phyloP scores from a whole-genome alignment of 768 basidiomycete species.

The Galerina sulciceps region DNA sequence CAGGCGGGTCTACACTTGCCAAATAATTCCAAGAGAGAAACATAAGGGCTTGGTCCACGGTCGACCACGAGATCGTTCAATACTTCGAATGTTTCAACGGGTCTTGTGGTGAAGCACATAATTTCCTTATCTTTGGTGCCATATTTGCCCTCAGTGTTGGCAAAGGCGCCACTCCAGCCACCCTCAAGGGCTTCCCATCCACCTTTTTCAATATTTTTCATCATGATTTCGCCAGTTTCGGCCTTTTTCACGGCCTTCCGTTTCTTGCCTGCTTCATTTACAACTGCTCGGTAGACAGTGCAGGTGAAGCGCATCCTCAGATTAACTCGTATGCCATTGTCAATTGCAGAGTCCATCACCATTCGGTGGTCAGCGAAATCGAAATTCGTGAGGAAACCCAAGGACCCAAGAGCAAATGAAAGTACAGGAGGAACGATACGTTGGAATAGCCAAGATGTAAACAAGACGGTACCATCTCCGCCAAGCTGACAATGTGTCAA shows the following conservation, averaged over 20 bases:
- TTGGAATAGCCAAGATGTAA: slow-evolving; percentile 99
- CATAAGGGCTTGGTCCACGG: slow-evolving; percentile 96
- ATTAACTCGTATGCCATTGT: slow-evolving; percentile 95
- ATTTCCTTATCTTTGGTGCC: slow-evolving; percentile 90
- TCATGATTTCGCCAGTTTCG: slow-evolving; percentile 95
- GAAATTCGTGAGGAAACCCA: slow-evolving; percentile 98
- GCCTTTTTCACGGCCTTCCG: slow-evolving; percentile 90
- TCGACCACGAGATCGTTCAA: slow-evolving; percentile 98
- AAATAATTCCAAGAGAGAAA: slow-evolving; percentile 93
- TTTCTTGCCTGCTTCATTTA: slow-evolving; percentile 66
- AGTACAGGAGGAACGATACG: slow-evolving; percentile 98
- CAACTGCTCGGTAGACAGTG: slow-evolving; percentile 93
- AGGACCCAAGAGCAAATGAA: slow-evolving; percentile 94
- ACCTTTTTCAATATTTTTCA: slow-evolving; percentile 87
- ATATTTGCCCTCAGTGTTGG: slow-evolving; percentile 47
- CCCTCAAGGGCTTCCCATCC: slow-evolving; percentile 98
- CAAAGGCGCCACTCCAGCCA: slow-evolving; percentile 56
- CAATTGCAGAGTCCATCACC: slow-evolving; percentile 87
- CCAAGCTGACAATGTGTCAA: slow-evolving; percentile 67
- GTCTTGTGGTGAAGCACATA: slow-evolving; percentile 95
- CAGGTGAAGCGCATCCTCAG: slow-evolving; percentile 99
- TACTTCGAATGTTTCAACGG: slow-evolving; percentile 95
- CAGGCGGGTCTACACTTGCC: slow-evolving; percentile 56
- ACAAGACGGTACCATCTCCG: slow-evolving; percentile 97
- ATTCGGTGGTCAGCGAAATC: slow-evolving; percentile 86